These are phyloP conservation scores for Fraxinus excelsior DNA, from an alignment of 257 asterid species.

Conservation along the genomic window DNA sequence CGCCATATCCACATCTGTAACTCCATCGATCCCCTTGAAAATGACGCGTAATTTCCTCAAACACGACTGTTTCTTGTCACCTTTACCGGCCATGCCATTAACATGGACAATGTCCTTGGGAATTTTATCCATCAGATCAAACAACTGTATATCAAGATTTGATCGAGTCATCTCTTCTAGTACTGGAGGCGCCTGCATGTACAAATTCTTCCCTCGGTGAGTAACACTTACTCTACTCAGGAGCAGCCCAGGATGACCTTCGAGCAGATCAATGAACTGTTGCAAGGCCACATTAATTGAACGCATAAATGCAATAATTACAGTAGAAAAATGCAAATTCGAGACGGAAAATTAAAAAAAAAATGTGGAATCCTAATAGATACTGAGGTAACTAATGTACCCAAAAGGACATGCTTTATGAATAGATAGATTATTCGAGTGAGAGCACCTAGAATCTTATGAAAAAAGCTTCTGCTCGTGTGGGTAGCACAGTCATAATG, in stretches of 20 bases:
- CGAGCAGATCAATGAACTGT: slow-evolving; percentile 86
- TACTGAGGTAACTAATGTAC: neutral
- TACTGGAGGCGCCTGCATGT: slow-evolving; percentile 95
- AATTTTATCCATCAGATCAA: slow-evolving; percentile 68
- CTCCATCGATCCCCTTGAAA: slow-evolving; percentile 68
- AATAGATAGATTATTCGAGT: neutral
- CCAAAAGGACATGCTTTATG: neutral
- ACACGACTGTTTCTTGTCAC: slow-evolving; percentile 83
- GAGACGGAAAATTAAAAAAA: neutral
- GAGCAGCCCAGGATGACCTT: slow-evolving; percentile 76
- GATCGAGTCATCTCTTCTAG: slow-evolving; percentile 93
- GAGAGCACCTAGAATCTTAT: neutral
- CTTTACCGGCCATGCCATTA: slow-evolving; percentile 76
- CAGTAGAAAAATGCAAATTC: neutral
- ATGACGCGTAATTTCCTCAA: slow-evolving; percentile 74
- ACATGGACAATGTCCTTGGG: slow-evolving; percentile 65
- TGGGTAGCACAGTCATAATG: neutral
- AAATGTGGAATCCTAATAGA: neutral
- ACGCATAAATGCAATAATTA: neutral
- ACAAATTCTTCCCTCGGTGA: slow-evolving; percentile 74
- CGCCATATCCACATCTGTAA: slow-evolving; percentile 75
- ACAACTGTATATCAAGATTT: slow-evolving; percentile 65
- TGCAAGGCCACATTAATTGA: slow-evolving; percentile 24
- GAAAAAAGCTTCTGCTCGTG: neutral
- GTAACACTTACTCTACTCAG: slow-evolving; percentile 76